Evolutionary conservation across 495 filamentous ascomycete species (phyloP), one percentile per base, ranked within the genome.

Genomic region (Saxispiralis lemnorum): DNA sequence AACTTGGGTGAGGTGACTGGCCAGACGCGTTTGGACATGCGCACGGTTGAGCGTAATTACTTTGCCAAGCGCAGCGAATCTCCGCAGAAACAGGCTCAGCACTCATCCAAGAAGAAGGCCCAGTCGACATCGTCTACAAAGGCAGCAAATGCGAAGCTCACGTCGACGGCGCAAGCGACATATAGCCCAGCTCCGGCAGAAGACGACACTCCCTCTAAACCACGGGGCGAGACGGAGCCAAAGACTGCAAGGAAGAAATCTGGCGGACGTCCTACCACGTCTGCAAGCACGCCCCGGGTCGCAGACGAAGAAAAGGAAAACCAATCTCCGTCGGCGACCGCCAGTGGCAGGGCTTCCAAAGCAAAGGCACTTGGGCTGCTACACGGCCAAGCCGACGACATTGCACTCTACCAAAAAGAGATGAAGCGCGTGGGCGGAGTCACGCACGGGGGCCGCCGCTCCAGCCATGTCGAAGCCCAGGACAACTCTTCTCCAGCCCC

Each of bases 1-100:
- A 95, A 99, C 55, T 67, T 99, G 15, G 80, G 84, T 24, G 89
- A 96, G 57, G 72, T 96, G 46, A 79, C 89, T 46, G 89, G 89
- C 30, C 80, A 93, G 59, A 96, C 84, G 0, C 71, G 60, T 51
- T 68, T 84, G 35, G 70, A 83, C 53, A 63, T 56, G 30, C 49
- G 60, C 38, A 65, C 69, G 18, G 58, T 79, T 1, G 70, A 79
- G 52, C 61, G 56, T 21, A 42, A 64, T n/a, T 75, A 75, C 46
- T 79, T 70, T 52, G 56, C 70, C 15, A 53, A 47, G 35, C 42
- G 41, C 15, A 36, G 35, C 2, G 38, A 45, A 21, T 46, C 45
- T 9, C 41, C 50, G 12, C 34, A 45, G 33, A 45, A 44, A 21
- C 9, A 35, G 16, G 12, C 32, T 10, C 35, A 19, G 13, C 12